Evolutionary conservation across 345 rosid species (phyloP), one percentile per base, ranked within the genome.

Genomic region (Linum usitatissimum): DNA sequence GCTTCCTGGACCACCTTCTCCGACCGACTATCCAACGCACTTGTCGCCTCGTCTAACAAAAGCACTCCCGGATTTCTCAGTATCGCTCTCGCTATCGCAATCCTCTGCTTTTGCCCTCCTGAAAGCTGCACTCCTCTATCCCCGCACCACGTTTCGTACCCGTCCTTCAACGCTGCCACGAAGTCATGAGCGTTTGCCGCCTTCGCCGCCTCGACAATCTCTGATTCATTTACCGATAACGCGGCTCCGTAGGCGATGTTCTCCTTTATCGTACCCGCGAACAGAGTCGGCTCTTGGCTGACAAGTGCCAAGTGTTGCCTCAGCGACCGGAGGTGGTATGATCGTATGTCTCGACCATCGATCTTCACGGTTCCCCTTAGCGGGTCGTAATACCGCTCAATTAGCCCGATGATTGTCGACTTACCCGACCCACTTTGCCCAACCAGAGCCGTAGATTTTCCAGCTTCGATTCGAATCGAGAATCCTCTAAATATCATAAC

Each of bases 101-200:
- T 55, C 30, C 58, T 15, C 21, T 55, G 58, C 58, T 55, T 55
- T 20, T 55, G 58, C 13, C 58, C 58, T 3, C 58, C 58, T 18
- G 58, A 55, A 9, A 55, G n/a, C 20, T 55, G 58, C 10, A 21
- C 13, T 1, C 58, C 58, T 18, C 18, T 18, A 7, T 55, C 58
- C 12, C 58, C 58, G 51, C 51, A 45, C 51, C 51, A 45, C 51
- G 77, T 77, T 6, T 64, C 56, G 40, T 77, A 70, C 6, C 73
- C 75, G 9, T 67, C 20, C 7, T 78, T 71, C 9, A 66, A 60
- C 49, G 59, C 66, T 54, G 12, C 45, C 34, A 76, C 71, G 69
- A 74, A 79, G 14, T 62, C 51, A 55, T 67, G 79, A 3, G 75
- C 79, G 57, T 75, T 75, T n/a, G 82, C 74, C 19, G 67, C 62